Percentiles rank a stretch among this genome's conserved stretches.
These are phyloP conservation scores for Venustampulla echinocandica DNA, from an alignment of 495 filamentous ascomycete species.

Conservation along the genomic window DNA sequence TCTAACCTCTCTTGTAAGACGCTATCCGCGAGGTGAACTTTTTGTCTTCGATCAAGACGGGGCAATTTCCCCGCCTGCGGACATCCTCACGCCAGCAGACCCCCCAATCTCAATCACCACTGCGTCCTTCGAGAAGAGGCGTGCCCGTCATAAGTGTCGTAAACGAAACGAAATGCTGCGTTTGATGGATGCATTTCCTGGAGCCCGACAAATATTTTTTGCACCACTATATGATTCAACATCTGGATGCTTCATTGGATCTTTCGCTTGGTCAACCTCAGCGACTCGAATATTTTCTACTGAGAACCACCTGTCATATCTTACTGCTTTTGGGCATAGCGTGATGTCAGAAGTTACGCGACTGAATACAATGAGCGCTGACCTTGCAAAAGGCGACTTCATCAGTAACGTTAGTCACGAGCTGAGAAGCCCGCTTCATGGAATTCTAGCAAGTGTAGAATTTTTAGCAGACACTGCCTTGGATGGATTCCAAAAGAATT, in stretches of 20 bases:
- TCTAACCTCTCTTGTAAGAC: slow-evolving; percentile 23
- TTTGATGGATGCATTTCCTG: slow-evolving; percentile 9
- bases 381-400: slow-evolving; percentile 52
- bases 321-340: slow-evolving; percentile 43
- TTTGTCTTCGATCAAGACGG: slow-evolving; percentile 31
- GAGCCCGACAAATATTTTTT: slow-evolving; percentile 11
- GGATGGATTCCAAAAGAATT: slow-evolving; percentile 38
- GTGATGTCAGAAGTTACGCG: slow-evolving; percentile 47
- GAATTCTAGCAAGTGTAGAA: slow-evolving; percentile 52
- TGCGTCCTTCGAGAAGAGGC: slow-evolving; percentile 11
- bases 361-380: slow-evolving; percentile 34
- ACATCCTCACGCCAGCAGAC: not conserved
- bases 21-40: slow-evolving; percentile 30
- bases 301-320: slow-evolving; percentile 43
- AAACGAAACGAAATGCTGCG: slow-evolving; percentile 7
- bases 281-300: slow-evolving; percentile 30
- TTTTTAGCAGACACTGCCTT: slow-evolving; percentile 48
- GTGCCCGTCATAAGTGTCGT: slow-evolving; percentile 9
- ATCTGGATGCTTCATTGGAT: slow-evolving; percentile 14
- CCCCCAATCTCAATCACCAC: slow-evolving; percentile 12
- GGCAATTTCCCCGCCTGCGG: slow-evolving; percentile 15
- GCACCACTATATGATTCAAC: slow-evolving; percentile 13
- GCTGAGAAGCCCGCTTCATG: slow-evolving; percentile 61
- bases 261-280: slow-evolving; percentile 50
- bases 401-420: slow-evolving; percentile 69